Percentiles rank a stretch among this genome's conserved stretches.
These are phyloP conservation scores for Suhomyces faveliae DNA, from an alignment of 805 yeast species.

Conservation along the genomic window DNA sequence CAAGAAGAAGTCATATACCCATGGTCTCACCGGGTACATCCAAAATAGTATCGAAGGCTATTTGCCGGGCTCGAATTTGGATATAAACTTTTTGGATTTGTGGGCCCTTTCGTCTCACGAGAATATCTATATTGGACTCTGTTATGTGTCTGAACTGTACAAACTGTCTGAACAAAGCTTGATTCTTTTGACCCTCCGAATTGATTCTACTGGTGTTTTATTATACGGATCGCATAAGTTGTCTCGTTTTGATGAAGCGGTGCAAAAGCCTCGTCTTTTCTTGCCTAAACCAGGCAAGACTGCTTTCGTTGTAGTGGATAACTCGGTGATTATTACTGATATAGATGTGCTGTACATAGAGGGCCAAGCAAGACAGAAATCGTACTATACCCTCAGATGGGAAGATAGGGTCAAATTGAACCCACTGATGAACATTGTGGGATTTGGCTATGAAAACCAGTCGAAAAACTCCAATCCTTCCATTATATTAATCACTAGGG, in stretches of 20 bases:
- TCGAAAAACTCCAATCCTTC: conserved; percentile 43
- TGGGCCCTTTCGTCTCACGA: conserved; percentile 42
- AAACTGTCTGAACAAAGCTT: conserved; percentile 21
- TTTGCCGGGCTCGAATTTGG: conserved; percentile 44
- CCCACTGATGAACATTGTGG: conserved; percentile 51
- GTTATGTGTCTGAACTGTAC: conserved; percentile 18
- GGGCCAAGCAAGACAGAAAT: conserved; percentile 6
- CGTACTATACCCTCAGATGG: conserved; percentile 58
- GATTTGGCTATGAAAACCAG: conserved; percentile 53
- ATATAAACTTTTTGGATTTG: conserved; percentile 61
- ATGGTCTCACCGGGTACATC: conserved; percentile 28
- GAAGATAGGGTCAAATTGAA: conserved; percentile 73
- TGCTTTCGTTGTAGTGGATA: conserved; percentile 58
- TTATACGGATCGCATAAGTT: conserved; percentile 66
- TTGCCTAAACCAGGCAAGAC: conserved; percentile 60
- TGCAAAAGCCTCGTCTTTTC: conserved; percentile 45
- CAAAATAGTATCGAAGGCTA: conserved; percentile 41
- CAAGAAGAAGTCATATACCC: conserved; percentile 26
- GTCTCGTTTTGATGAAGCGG: conserved; percentile 35
- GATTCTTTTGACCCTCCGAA: conserved; percentile 53
- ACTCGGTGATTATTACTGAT: conserved; percentile 67
- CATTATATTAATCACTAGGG: conserved; percentile 46
- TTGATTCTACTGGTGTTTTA: conserved; percentile 50
- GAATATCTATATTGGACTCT: conserved; percentile 44
- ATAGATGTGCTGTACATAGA: conserved; percentile 38